A percentile compares a stretch with the other conserved stretches of the same genome.
These are phyloP conservation scores for Fagopyrum tataricum DNA, from an alignment of 148 eudicot genomes.

Conservation along the genomic window DNA sequence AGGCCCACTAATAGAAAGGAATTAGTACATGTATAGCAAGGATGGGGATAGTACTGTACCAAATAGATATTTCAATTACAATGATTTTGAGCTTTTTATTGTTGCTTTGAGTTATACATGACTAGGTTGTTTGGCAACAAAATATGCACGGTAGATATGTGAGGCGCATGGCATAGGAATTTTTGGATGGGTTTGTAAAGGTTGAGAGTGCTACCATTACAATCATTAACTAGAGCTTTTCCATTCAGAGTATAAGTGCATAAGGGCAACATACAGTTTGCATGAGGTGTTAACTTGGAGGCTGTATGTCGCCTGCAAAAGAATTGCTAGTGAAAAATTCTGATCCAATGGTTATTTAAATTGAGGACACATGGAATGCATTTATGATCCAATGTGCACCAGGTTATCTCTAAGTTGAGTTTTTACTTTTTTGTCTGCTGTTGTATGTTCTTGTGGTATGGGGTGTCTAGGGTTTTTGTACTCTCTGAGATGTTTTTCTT, in stretches of 20 bases:
- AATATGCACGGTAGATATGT: not conserved
- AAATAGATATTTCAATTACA: not conserved
- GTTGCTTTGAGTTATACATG: not conserved
- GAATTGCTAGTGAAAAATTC: not conserved
- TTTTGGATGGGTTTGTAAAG: not conserved
- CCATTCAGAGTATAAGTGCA: not conserved
- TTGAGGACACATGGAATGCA: not conserved
- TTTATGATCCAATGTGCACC: not conserved
- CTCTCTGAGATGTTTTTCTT: not conserved
- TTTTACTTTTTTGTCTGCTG: not conserved
- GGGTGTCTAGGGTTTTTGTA: not conserved
- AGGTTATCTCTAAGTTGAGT: not conserved
- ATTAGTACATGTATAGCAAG: not conserved
- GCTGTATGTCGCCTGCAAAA: not conserved
- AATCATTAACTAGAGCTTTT: not conserved
- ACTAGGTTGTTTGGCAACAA: not conserved
- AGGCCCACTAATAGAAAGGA: constrained; percentile 5
- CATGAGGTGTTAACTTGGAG: not conserved
- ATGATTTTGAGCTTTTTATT: not conserved
- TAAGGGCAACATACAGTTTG: not conserved
- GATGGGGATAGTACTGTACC: not conserved
- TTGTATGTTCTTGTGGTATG: not conserved
- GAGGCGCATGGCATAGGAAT: not conserved
- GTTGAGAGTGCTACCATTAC: not conserved
- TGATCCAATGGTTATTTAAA: not conserved